These are phyloP conservation scores for Schwanniomyces etchellsii DNA, from an alignment of 1,139 yeast genomes.

Conservation along the genomic window DNA sequence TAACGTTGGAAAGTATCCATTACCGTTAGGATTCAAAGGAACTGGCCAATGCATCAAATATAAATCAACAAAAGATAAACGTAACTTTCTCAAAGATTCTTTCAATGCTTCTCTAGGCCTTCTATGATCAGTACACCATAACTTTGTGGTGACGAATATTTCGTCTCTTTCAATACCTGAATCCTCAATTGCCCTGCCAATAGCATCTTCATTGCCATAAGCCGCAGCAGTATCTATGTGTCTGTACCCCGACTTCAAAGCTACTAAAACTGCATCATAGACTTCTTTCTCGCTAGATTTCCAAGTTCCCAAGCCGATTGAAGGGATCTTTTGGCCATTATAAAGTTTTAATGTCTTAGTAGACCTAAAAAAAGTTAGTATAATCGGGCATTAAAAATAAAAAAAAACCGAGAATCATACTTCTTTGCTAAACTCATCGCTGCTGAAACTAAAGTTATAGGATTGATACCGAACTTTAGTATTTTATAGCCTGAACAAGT, in stretches of 20 bases:
- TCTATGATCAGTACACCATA: constrained; percentile 48
- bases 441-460: no score
- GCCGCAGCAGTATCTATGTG: constrained; percentile 78
- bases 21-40: constrained; percentile 5
- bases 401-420: no score
- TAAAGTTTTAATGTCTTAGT: constrained; percentile 40
- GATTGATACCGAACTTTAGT: no score
- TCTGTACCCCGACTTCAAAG: constrained; percentile 64
- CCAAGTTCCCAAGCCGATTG: constrained; percentile 42
- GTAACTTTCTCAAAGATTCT: constrained; percentile 10
- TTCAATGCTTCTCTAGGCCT: constrained; percentile 7
- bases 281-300: constrained; percentile 10
- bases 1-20: constrained; percentile 20
- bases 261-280: constrained; percentile 25
- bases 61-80: constrained; percentile 13
- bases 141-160: constrained; percentile 73
- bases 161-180: constrained; percentile 63
- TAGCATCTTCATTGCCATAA: constrained; percentile 61
- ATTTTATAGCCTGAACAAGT: no score
- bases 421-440: no score
- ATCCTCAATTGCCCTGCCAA: constrained; percentile 61
- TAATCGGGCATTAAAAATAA: no score
- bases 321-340: constrained; percentile 63
- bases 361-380: no score
- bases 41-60: constrained; percentile 14